A percentile compares a stretch with the other conserved stretches of the same genome.
phyloP scores from a whole-genome alignment of 306 rosid genomes.

The Sindora glabra region DNA sequence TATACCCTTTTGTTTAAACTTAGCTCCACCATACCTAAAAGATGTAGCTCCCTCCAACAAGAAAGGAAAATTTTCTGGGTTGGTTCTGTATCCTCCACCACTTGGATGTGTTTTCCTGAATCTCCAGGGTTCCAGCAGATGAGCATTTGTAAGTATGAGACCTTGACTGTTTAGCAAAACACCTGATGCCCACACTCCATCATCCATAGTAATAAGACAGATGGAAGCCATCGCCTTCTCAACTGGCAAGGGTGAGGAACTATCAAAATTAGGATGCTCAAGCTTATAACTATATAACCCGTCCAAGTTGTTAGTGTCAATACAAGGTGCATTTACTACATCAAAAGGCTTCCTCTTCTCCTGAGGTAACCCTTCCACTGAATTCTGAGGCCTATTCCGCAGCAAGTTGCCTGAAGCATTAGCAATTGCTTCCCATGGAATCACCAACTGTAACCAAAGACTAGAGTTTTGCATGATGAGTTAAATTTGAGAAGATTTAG shows the following conservation, averaged over 20 bases:
- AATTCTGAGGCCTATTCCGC: slow-evolving; percentile 34
- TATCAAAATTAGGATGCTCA: slow-evolving; percentile 17
- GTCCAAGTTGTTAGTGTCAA: slow-evolving; percentile 9
- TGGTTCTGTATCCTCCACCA: slow-evolving; percentile 31
- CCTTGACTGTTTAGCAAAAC: slow-evolving; percentile 70
- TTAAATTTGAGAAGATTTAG: slow-evolving; percentile 37
- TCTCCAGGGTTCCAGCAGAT: slow-evolving; percentile 89
- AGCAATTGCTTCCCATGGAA: slow-evolving; percentile 91
- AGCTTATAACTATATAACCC: slow-evolving; percentile 19
- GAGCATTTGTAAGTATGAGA: slow-evolving; percentile 90
- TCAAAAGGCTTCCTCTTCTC: slow-evolving; percentile 23
- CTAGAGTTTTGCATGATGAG: slow-evolving; percentile 65
- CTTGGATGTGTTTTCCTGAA: slow-evolving; percentile 56
- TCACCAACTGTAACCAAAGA: slow-evolving; percentile 86
- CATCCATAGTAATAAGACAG: slow-evolving; percentile 78
- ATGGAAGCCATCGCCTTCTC: slow-evolving; percentile 75
- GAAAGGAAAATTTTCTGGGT: slow-evolving; percentile 18
- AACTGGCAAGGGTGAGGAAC: slow-evolving; percentile 33
- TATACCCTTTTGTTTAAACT: slow-evolving; percentile 17
- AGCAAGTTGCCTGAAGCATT: slow-evolving; percentile 61
- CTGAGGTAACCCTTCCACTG: slow-evolving; percentile 26
- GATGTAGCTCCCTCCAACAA: slow-evolving; percentile 20
- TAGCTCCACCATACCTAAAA: slow-evolving; percentile 15
- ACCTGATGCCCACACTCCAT: slow-evolving; percentile 95
- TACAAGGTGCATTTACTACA: slow-evolving; percentile 23